Evolutionary conservation across 139 green algal genomes (phyloP).

Genomic region (Volvox reticuliferus): DNA sequence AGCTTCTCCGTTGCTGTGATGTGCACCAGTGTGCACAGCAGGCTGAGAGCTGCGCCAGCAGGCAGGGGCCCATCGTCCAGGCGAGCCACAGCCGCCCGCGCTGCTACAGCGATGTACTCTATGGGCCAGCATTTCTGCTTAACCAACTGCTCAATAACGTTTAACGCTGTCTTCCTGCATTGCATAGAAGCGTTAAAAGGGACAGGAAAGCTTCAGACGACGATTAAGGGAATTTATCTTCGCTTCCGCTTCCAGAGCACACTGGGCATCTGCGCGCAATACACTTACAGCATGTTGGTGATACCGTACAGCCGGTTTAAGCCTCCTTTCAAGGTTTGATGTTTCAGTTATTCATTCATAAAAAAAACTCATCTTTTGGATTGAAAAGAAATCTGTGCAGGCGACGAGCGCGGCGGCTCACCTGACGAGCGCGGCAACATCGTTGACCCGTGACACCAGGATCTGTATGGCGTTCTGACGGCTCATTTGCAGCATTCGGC

Average conservation of each 20-base stretch:
- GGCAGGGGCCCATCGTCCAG: conserved; percentile 88
- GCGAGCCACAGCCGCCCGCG: conserved; percentile 59
- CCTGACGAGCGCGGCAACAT: conserved; percentile 27
- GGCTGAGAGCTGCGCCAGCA: conserved; percentile 80
- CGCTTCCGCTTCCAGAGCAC: too few species aligned
- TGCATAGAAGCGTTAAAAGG: not conserved
- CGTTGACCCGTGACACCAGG: not conserved
- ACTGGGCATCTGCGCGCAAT: too few species aligned
- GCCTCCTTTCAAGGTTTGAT: too few species aligned
- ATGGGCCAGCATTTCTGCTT: not conserved
- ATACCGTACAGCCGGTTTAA: too few species aligned
- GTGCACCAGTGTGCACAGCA: conserved; percentile 79
- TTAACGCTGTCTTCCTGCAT: not conserved
- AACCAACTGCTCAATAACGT: not conserved
- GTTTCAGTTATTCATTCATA: too few species aligned
- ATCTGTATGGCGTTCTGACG: not conserved
- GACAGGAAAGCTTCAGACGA: too few species aligned
- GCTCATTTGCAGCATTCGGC: not conserved
- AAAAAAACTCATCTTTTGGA: too few species aligned
- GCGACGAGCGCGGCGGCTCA: too few species aligned
- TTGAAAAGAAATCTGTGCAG: too few species aligned
- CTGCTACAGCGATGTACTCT: not conserved
- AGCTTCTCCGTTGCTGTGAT: conserved; percentile 54
- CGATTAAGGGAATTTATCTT: too few species aligned
- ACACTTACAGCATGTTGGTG: too few species aligned